Percentiles rank a stretch among this genome's conserved stretches.
phyloP scores from a whole-genome alignment of 2,329 filamentous ascomycete species.

The Neofusicoccum laricinum region DNA sequence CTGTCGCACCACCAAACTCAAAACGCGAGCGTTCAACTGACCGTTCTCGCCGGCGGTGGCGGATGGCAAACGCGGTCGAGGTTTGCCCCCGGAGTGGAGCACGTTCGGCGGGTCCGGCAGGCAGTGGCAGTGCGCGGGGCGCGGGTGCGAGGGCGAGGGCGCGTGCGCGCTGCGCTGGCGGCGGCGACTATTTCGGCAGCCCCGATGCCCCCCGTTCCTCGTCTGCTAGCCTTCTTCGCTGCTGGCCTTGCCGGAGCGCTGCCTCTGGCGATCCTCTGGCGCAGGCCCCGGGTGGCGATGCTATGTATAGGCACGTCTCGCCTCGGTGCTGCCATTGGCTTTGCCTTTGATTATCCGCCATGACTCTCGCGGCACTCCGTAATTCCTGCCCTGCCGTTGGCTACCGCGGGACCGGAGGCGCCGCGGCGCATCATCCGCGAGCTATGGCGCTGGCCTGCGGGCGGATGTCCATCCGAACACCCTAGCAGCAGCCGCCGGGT shows the following conservation, averaged over 20 bases:
- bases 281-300: background rate
- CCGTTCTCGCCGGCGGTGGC: background rate
- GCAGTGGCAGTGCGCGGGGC: background rate
- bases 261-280: no score
- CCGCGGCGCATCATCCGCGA: constrained; percentile 8
- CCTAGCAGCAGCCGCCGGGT: background rate
- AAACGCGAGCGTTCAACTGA: background rate
- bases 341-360: background rate
- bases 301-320: background rate
- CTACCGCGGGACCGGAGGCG: background rate
- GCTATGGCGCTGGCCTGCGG: background rate
- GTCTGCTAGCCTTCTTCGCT: background rate
- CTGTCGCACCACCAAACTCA: constrained; percentile 11
- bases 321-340: background rate
- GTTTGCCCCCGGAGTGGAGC: background rate
- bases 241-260: no score
- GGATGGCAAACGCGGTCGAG: background rate
- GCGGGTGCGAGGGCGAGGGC: background rate
- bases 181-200: background rate
- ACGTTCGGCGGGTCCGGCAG: background rate
- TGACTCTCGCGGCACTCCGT: background rate
- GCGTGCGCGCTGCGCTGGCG: background rate
- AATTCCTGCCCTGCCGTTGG: background rate
- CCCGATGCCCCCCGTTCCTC: background rate
- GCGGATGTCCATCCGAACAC: background rate